A percentile compares a stretch with the other conserved stretches of the same genome.
Conservation (phyloP, 495 filamentous ascomycete species). For the Penicillium robsamsonii region DNA sequence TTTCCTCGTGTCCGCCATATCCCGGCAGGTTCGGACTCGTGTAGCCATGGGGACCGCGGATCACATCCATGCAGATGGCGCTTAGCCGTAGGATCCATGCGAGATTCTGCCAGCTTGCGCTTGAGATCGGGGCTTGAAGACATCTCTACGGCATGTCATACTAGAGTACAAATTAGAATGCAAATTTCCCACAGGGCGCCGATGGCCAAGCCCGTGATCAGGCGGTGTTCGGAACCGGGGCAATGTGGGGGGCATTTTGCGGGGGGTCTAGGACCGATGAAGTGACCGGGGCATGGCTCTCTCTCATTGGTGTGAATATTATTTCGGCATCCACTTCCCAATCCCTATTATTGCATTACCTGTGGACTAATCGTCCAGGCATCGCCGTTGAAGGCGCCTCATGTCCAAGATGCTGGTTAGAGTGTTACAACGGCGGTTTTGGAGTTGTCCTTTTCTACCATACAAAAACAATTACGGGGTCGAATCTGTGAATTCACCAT, state of each 20-base stretch:
- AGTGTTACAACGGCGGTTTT: too few relatives aligned
- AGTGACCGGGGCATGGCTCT: too few relatives aligned
- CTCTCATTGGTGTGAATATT: too few relatives aligned
- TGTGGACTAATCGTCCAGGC: too few relatives aligned
- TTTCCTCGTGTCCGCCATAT: conserved; percentile 33
- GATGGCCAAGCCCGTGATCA: conserved; percentile 11
- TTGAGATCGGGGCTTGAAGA: conserved; percentile 25
- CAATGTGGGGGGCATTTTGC: conserved; percentile 15
- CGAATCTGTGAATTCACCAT: too few relatives aligned
- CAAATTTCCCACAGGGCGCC: background rate
- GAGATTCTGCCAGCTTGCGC: conserved; percentile 30
- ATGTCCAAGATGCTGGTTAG: too few relatives aligned
- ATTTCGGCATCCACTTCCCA: too few relatives aligned
- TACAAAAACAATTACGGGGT: too few relatives aligned
- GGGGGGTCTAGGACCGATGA: conserved; percentile 21
- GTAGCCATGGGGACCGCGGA: conserved; percentile 39
- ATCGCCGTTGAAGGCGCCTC: too few relatives aligned
- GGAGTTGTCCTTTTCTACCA: too few relatives aligned
- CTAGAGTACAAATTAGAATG: background rate
- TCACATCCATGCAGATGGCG: conserved; percentile 34
- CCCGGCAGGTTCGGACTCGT: conserved; percentile 28
- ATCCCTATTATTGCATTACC: too few relatives aligned
- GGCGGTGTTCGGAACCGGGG: conserved; percentile 35
- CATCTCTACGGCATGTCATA: conserved; percentile 18
- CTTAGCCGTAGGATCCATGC: conserved; percentile 23